A percentile compares a stretch with the other conserved stretches of the same genome.
phyloP scores from a whole-genome alignment of 306 rosid genomes.

The Lathyrus tuberosus region DNA sequence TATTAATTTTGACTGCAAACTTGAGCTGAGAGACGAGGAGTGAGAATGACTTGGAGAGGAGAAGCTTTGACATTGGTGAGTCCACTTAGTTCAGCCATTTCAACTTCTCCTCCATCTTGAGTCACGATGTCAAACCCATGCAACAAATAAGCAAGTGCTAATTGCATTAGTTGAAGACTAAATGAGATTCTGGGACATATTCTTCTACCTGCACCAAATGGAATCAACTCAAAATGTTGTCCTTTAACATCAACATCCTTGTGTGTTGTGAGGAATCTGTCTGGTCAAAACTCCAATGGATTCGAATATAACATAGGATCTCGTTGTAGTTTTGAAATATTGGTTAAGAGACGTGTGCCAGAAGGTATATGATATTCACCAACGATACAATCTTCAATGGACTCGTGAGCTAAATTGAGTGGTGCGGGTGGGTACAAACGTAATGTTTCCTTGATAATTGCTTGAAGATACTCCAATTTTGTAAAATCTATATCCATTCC shows the following conservation, averaged over 20 bases:
- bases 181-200: constrained; percentile 38
- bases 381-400: constrained; percentile 48
- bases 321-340: constrained; percentile 52
- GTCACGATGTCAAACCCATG: constrained; percentile 41
- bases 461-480: constrained; percentile 51
- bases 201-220: constrained; percentile 42
- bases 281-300: constrained; percentile 38
- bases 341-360: constrained; percentile 53
- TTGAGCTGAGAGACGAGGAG: constrained; percentile 11
- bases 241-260: constrained; percentile 23
- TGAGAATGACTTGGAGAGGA: constrained; percentile 38
- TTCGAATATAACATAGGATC: constrained; percentile 32
- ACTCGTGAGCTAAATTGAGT: constrained; percentile 43
- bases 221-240: constrained; percentile 38
- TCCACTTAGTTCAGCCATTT: constrained; percentile 31
- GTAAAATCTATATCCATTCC: constrained; percentile 41
- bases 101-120: background rate
- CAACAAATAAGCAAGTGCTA: constrained; percentile 32
- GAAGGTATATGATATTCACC: constrained; percentile 47
- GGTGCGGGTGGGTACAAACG: constrained; percentile 63
- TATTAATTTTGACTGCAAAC: background rate
- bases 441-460: constrained; percentile 56
- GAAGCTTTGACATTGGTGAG: constrained; percentile 34
- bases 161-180: constrained; percentile 19
- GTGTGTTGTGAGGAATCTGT: constrained; percentile 36